Conservation (phyloP, 169 alveolate genomes). For the Eimeria tenella region DNA sequence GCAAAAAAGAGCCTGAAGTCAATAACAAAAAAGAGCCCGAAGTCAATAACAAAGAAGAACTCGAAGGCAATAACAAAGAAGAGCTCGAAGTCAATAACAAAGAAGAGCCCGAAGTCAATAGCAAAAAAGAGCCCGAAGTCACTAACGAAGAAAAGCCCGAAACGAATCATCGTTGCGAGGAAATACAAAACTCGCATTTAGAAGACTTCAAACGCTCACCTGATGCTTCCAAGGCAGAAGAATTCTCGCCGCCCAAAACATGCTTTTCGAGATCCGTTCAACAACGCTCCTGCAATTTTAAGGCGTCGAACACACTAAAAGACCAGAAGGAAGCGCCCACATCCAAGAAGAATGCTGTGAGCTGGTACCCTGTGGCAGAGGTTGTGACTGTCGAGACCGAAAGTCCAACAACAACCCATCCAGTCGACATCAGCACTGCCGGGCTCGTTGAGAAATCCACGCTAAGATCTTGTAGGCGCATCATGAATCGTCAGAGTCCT, state of each 20-base stretch:
- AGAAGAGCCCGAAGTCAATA: not conserved
- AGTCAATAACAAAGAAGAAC: not conserved
- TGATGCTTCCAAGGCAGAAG: not conserved
- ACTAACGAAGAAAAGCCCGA: not conserved
- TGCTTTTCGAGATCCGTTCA: not conserved
- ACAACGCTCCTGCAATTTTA: not conserved
- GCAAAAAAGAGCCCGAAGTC: not conserved
- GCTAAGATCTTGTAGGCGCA: slow-evolving; percentile 8
- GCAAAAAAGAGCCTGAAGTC: not conserved
- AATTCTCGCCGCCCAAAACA: not conserved
- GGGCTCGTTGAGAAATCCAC: slow-evolving; percentile 13
- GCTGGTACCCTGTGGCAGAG: slow-evolving; percentile 49
- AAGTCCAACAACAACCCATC: not conserved
- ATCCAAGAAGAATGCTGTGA: not conserved
- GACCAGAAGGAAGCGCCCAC: not conserved
- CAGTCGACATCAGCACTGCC: slow-evolving; percentile 4
- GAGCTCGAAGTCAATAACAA: too few relatives aligned
- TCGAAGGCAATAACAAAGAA: not conserved
- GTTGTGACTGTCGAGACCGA: slow-evolving; percentile 55
- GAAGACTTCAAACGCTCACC: not conserved
- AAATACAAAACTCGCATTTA: not conserved
- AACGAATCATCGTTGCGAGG: not conserved
- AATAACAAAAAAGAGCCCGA: not conserved
- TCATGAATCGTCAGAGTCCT: not conserved
- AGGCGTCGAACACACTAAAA: not conserved